Evolutionary conservation across 106 monocot genomes (phyloP).

Genomic region (Acorus gramineus): DNA sequence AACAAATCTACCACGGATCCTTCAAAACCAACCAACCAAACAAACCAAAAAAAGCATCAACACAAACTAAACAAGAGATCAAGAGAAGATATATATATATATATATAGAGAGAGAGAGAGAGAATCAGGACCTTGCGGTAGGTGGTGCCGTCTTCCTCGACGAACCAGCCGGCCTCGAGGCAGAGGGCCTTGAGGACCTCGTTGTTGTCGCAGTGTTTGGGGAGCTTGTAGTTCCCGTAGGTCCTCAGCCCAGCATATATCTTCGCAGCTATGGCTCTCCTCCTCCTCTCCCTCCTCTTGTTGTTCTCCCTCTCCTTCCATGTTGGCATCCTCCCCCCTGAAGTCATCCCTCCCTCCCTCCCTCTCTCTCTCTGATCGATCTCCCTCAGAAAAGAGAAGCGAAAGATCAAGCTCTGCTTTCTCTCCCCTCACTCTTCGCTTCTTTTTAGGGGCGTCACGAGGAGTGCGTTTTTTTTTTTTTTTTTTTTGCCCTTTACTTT

Average conservation of each 20-base stretch:
- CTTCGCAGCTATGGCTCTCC: constrained; percentile 66
- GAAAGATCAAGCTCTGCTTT: too few species aligned
- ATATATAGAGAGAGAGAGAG: too few species aligned
- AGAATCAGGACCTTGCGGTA: constrained; percentile 40
- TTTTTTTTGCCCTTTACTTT: constrained; percentile 21
- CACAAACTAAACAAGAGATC: too few species aligned
- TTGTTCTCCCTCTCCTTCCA: constrained; percentile 92
- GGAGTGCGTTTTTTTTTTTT: background rate
- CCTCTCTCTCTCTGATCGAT: background rate
- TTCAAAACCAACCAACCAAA: background rate
- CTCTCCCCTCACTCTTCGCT: constrained; percentile 8
- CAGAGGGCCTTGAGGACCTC: constrained; percentile 72
- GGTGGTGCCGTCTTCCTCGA: constrained; percentile 67
- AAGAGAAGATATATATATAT: too few species aligned
- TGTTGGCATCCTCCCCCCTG: constrained; percentile 56
- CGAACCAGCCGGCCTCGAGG: constrained; percentile 60
- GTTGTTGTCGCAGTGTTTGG: constrained; percentile 79
- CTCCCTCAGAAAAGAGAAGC: too few species aligned
- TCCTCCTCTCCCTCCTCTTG: constrained; percentile 61
- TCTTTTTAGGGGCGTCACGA: constrained; percentile 20
- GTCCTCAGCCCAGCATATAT: constrained; percentile 54
- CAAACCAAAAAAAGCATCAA: too few species aligned
- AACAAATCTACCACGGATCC: too few species aligned
- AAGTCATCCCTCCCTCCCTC: constrained; percentile 17
- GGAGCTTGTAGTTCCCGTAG: constrained; percentile 56